Percentiles rank a stretch among this genome's conserved stretches.
Evolutionary conservation across 306 rosid genomes (phyloP).

Genomic region (Dicorynia guianensis): DNA sequence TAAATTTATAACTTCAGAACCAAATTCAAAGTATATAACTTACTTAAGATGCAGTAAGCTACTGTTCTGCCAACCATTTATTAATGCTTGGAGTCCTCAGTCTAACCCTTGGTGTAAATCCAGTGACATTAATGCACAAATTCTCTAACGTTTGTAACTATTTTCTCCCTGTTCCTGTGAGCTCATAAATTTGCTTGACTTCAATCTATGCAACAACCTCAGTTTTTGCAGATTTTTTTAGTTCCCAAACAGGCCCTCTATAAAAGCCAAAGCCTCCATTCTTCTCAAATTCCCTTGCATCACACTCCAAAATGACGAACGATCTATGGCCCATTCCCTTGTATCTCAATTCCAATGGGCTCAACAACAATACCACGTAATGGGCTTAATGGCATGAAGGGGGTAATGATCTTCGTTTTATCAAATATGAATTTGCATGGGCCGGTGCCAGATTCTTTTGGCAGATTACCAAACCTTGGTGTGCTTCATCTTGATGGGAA

Average conservation of each 20-base stretch:
- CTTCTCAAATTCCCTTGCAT: not conserved
- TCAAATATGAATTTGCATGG: slow-evolving; percentile 76
- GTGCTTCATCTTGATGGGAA: slow-evolving; percentile 86
- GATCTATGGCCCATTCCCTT: too few species aligned
- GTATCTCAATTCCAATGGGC: too few species aligned
- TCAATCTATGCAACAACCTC: slow-evolving; percentile 52
- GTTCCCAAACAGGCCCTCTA: slow-evolving; percentile 34
- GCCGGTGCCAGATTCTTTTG: slow-evolving; percentile 65
- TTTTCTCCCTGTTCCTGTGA: slow-evolving; percentile 63
- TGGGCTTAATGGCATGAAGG: slow-evolving; percentile 62
- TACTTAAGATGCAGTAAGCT: too few species aligned
- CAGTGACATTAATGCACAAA: slow-evolving; percentile 74
- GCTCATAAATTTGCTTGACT: slow-evolving; percentile 44
- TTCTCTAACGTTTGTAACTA: slow-evolving; percentile 45
- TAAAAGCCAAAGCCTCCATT: too few species aligned
- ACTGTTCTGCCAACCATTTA: too few species aligned
- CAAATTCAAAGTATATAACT: too few species aligned
- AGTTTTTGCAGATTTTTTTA: not conserved
- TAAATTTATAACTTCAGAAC: too few species aligned
- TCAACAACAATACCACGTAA: slow-evolving; percentile 53
- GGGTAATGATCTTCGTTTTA: slow-evolving; percentile 60
- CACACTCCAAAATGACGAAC: slow-evolving; percentile 49
- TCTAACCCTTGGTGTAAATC: slow-evolving; percentile 38
- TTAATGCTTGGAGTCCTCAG: not conserved
- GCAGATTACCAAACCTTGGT: slow-evolving; percentile 59